Evolutionary conservation across 345 rosid genomes (phyloP).

Genomic region (Hypericum perforatum): DNA sequence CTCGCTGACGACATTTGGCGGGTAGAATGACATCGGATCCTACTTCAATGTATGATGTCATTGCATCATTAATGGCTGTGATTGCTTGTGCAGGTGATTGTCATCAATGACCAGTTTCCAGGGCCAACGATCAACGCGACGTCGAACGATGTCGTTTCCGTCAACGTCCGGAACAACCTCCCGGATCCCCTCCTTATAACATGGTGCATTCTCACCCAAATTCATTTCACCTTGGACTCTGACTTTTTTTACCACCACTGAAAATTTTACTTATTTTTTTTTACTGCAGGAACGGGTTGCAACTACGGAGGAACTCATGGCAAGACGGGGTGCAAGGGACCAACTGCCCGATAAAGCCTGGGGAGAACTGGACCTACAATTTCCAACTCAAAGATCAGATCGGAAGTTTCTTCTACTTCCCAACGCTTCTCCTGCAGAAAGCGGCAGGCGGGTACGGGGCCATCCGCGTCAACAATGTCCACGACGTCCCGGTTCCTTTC

Average conservation of each 20-base stretch:
- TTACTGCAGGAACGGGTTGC: slow-evolving; percentile 26
- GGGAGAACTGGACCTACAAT: slow-evolving; percentile 23
- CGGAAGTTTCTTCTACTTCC: slow-evolving; percentile 34
- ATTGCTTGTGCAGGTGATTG: slow-evolving; percentile 22
- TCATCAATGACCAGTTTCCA: slow-evolving; percentile 24
- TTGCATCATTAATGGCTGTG: background rate
- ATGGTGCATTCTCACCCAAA: slow-evolving; percentile 11
- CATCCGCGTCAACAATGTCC: slow-evolving; percentile 14
- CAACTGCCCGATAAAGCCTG: slow-evolving; percentile 25
- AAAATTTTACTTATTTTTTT: too few relatives aligned
- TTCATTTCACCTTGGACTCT: too few relatives aligned
- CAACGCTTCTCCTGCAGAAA: slow-evolving; percentile 27
- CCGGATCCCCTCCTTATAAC: slow-evolving; percentile 28
- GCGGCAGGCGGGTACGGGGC: slow-evolving; percentile 31
- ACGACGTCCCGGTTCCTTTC: slow-evolving; percentile 16
- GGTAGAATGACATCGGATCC: too few relatives aligned
- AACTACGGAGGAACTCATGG: slow-evolving; percentile 31
- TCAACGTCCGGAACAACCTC: slow-evolving; percentile 21
- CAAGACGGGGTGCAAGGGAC: slow-evolving; percentile 36
- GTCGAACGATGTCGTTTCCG: slow-evolving; percentile 18
- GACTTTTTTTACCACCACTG: too few relatives aligned
- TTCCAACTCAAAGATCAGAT: slow-evolving; percentile 31
- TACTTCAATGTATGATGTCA: background rate
- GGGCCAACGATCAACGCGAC: slow-evolving; percentile 29
- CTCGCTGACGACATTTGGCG: background rate